Conservation (phyloP, 805 yeast species). For the Zygosaccharomyces pseudorouxii region DNA sequence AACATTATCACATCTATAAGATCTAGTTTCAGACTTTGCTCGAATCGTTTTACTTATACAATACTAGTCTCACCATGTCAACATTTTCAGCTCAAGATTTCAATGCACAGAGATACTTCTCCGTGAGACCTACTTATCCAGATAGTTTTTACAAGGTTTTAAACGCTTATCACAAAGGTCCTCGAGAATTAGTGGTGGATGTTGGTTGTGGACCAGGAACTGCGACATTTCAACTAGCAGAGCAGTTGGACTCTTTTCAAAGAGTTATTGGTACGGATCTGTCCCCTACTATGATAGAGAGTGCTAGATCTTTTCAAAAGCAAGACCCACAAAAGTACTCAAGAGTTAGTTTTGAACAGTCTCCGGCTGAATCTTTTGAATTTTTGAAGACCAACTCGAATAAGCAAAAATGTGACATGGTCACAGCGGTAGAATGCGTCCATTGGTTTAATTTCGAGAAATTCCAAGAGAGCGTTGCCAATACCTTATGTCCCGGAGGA, state of each 20-base stretch:
- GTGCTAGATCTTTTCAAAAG: constrained; percentile 32
- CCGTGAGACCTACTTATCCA: constrained; percentile 49
- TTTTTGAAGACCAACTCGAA: background rate
- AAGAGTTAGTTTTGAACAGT: constrained; percentile 20
- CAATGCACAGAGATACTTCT: constrained; percentile 48
- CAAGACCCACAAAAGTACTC: constrained; percentile 12
- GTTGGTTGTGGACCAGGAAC: constrained; percentile 72
- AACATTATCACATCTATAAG: background rate
- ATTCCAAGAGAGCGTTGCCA: constrained; percentile 47
- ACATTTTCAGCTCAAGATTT: constrained; percentile 54
- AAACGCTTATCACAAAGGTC: constrained; percentile 38
- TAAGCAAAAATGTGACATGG: constrained; percentile 39
- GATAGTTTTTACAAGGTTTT: constrained; percentile 42
- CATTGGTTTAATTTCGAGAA: constrained; percentile 64
- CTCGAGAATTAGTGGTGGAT: constrained; percentile 42
- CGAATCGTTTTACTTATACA: no score
- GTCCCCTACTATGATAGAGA: constrained; percentile 47
- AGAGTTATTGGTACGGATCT: constrained; percentile 55
- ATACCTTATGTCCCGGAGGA: constrained; percentile 52
- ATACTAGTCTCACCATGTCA: constrained; percentile 43
- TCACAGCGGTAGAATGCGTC: constrained; percentile 67
- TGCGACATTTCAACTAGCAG: constrained; percentile 42
- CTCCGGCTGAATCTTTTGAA: constrained; percentile 24
- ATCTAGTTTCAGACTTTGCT: no score
- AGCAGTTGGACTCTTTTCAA: constrained; percentile 42